phyloP scores from a whole-genome alignment of 1,284 basidiomycete genomes.

The Trametes hirsuta region DNA sequence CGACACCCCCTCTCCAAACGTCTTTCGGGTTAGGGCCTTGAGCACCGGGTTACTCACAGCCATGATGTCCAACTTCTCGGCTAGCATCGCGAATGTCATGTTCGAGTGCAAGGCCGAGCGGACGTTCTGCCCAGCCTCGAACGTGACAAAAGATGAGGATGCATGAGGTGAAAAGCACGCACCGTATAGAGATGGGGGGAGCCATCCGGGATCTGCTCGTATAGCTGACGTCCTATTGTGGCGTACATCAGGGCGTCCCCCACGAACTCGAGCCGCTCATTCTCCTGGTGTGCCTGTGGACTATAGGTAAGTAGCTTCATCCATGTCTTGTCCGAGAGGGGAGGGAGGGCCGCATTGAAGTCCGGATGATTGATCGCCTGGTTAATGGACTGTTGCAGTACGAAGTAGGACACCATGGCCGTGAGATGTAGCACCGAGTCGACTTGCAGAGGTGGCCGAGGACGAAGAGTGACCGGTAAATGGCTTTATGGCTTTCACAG shows the following conservation, averaged over 20 bases:
- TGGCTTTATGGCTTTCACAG: background rate
- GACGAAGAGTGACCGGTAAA: background rate
- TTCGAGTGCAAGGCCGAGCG: slow-evolving; percentile 35
- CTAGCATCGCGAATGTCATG: slow-evolving; percentile 34
- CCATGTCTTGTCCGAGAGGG: slow-evolving; percentile 35
- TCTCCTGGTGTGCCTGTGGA: slow-evolving; percentile 19
- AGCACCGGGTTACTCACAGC: slow-evolving; percentile 30
- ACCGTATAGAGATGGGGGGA: slow-evolving; percentile 36
- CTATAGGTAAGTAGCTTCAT: slow-evolving; percentile 25
- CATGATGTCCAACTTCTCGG: slow-evolving; percentile 37
- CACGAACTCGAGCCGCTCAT: slow-evolving; percentile 38
- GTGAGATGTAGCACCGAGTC: background rate
- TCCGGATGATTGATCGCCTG: slow-evolving; percentile 25
- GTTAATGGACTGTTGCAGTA: slow-evolving; percentile 31
- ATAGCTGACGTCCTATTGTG: slow-evolving; percentile 34
- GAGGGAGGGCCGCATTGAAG: slow-evolving; percentile 33
- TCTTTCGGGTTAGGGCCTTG: slow-evolving; percentile 26
- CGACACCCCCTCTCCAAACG: slow-evolving; percentile 30
- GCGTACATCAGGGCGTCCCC: slow-evolving; percentile 40
- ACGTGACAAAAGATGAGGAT: background rate
- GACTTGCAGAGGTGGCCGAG: background rate
- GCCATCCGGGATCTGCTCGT: slow-evolving; percentile 31
- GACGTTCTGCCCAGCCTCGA: slow-evolving; percentile 20
- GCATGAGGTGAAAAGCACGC: slow-evolving; percentile 14
- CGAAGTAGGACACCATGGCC: slow-evolving; percentile 11